Evolutionary conservation across 2,329 filamentous ascomycete genomes (phyloP), one percentile per base, ranked within the genome.

Genomic region (Pestalotiopsis sp.): DNA sequence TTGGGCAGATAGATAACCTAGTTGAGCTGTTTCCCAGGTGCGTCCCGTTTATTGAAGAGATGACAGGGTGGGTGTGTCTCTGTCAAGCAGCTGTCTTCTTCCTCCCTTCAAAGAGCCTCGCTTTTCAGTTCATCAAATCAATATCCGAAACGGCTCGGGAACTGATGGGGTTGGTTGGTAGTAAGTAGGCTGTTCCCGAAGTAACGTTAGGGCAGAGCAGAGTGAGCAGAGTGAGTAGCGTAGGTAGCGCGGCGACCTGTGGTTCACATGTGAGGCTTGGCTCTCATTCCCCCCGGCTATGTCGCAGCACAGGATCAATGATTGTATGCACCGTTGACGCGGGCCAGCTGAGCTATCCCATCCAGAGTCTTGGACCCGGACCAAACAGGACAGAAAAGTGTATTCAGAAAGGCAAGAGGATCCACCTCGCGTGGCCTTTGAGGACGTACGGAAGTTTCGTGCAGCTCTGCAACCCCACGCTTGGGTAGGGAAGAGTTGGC

Each of bases 381-480:
- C 57, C n/a, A 59, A 58, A 58, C 56, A 58, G 25, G 17, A 23
- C 20, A 25, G 56, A 20, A 27, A n/a, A 52, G 45, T n/a, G 45
- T 52, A n/a, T n/a, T 20, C 17, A 52, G 17, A 17, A 52, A 45
- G 45, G 45, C 20, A 17, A 27, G 12, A 38, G 52, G 64, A 66
- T 45, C 64, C 64, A 66, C 64, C 64, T 66, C 12, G 64, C 64
- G 58, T 57, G 58, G 58, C 31, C 23, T 68, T 52, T 12, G 25
- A 58, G 56, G 36, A 39, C 45, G 20, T 13, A 23, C 61, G 67
- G 67, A 65, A 58, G 60, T 67, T 69, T 70, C 66, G 70, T 69
- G 70, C 69, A 74, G 68, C 66, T 70, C 70, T 39, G 11, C 38
- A 27, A 27, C 27, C 59, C 59, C 58, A 36, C 13, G 59, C 59